A percentile compares a stretch with the other conserved stretches of the same genome.
These are phyloP conservation scores for Ascochyta rabiei DNA, from an alignment of 2,329 filamentous ascomycete species.

Conservation along the genomic window DNA sequence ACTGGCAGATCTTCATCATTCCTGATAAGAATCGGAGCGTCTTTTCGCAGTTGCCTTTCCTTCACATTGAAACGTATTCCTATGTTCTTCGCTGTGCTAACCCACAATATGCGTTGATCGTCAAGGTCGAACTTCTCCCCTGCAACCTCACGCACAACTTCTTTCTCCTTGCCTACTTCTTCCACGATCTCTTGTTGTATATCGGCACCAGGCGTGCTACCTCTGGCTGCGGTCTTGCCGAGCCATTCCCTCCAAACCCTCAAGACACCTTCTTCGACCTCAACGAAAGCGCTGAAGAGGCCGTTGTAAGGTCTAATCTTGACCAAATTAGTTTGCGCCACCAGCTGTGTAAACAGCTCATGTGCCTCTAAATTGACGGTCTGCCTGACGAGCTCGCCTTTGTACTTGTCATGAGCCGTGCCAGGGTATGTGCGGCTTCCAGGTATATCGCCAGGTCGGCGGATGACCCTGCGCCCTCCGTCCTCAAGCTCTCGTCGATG, in stretches of 20 bases:
- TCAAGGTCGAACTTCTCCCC: conserved; percentile 17
- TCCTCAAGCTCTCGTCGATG: conserved; percentile 61
- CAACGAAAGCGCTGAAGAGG: conserved; percentile 68
- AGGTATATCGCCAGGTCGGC: conserved; percentile 56
- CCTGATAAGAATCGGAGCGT: conserved; percentile 61
- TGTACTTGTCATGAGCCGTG: conserved; percentile 33
- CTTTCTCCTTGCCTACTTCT: conserved; percentile 32
- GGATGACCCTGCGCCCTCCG: conserved; percentile 38
- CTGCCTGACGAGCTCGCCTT: conserved; percentile 60
- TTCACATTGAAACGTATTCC: conserved; percentile 72
- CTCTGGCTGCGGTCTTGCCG: conserved; percentile 48
- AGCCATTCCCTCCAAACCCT: conserved; percentile 78
- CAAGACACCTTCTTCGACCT: conserved; percentile 70
- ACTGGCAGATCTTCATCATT: conserved; percentile 70
- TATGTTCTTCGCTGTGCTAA: conserved; percentile 65
- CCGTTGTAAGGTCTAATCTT: conserved; percentile 66
- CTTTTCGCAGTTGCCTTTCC: conserved; percentile 55
- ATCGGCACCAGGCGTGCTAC: conserved; percentile 18
- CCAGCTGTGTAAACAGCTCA: conserved; percentile 77
- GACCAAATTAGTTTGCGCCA: conserved; percentile 70
- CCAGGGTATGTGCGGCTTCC: conserved; percentile 51
- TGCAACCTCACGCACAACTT: conserved; percentile 16
- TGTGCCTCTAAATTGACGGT: conserved; percentile 69
- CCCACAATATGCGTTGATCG: conserved; percentile 66
- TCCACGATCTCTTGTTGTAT: conserved; percentile 29